phyloP scores from a whole-genome alignment of 176 grass and related monocot genomes.

The Cenchrus fungigraminus region DNA sequence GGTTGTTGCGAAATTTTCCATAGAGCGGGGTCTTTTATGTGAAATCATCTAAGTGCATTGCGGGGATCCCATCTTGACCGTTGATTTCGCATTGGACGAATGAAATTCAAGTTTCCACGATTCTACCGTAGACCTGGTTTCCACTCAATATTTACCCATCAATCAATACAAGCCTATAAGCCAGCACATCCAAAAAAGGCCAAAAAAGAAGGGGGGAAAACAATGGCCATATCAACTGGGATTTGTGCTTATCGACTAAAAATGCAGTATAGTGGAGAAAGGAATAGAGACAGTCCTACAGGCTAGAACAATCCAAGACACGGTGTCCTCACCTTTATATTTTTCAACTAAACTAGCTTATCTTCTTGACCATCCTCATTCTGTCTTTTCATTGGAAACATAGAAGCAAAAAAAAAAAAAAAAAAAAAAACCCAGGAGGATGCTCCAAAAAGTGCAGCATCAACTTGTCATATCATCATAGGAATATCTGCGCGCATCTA shows the following conservation, averaged over 20 bases:
- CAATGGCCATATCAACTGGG: not conserved
- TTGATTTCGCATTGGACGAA: too few relatives aligned
- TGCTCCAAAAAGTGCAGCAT: not conserved
- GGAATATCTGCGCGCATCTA: not conserved
- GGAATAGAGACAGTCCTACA: not conserved
- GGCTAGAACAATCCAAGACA: not conserved
- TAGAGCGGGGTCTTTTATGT: too few relatives aligned
- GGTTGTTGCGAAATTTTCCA: too few relatives aligned
- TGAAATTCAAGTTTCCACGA: too few relatives aligned
- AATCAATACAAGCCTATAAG: not conserved
- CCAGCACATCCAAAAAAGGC: not conserved
- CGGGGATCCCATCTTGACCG: too few relatives aligned
- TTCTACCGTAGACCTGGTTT: too few relatives aligned
- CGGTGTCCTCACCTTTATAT: not conserved
- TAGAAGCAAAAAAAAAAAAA: too few relatives aligned
- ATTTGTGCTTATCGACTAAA: not conserved
- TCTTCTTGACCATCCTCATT: not conserved
- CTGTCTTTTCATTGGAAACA: too few relatives aligned
- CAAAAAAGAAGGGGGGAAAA: not conserved
- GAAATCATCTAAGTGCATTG: too few relatives aligned
- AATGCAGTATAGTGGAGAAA: not conserved
- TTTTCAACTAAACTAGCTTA: conserved; percentile 27
- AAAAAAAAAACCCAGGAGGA: not conserved
- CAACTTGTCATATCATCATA: not conserved
- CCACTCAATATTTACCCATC: not conserved